Percentiles rank a stretch among this genome's conserved stretches.
These are phyloP conservation scores for Elsinoe batatas DNA, from an alignment of 2,329 filamentous ascomycete species.

Conservation along the genomic window DNA sequence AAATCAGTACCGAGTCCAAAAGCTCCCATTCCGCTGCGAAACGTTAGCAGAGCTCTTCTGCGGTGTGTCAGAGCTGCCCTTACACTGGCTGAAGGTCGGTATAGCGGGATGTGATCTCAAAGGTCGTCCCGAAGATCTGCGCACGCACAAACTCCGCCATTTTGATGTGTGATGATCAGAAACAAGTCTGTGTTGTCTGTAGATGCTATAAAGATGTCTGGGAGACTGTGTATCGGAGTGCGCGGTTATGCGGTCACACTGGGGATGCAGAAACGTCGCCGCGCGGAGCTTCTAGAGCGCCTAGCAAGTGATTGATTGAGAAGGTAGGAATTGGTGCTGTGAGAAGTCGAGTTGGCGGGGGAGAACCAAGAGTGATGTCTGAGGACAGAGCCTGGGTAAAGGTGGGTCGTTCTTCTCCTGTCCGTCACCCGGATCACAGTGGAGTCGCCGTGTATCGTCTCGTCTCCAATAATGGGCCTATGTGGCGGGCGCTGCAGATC, in stretches of 20 bases:
- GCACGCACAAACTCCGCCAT: constrained; percentile 99
- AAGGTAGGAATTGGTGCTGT: background rate
- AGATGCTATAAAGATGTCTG: background rate
- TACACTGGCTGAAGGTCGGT: constrained; percentile 88
- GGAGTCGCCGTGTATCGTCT: background rate
- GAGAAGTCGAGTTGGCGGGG: background rate
- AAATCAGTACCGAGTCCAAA: constrained; percentile 66
- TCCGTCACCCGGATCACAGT: background rate
- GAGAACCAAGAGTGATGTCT: background rate
- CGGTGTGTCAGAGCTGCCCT: background rate
- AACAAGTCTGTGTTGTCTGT: background rate
- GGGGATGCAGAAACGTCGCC: constrained; percentile 14
- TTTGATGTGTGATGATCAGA: constrained; percentile 30
- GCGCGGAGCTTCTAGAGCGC: constrained; percentile 13
- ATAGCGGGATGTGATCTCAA: constrained; percentile 98
- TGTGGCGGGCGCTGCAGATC: constrained; percentile 11
- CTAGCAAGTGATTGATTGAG: background rate
- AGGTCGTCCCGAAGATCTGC: constrained; percentile 98
- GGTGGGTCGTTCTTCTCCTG: constrained; percentile 1
- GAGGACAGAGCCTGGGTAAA: background rate
- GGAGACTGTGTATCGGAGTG: background rate
- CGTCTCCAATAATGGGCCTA: background rate
- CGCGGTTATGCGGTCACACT: constrained; percentile 8
- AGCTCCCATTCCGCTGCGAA: constrained; percentile 71
- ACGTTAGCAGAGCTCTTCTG: background rate